Evolutionary conservation across 148 eudicot genomes (phyloP).

Genomic region (Diospyros lotus): DNA sequence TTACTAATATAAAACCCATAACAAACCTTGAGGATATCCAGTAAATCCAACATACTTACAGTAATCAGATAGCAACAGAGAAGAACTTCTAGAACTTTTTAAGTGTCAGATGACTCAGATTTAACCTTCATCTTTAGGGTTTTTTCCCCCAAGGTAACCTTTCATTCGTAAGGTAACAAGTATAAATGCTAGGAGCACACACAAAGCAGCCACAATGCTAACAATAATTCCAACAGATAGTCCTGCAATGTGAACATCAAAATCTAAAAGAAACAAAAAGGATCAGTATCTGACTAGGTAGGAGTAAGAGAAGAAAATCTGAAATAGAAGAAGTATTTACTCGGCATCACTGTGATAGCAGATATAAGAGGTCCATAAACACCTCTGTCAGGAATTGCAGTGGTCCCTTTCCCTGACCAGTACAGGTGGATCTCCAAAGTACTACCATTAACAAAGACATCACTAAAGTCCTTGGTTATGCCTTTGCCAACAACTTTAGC

Average conservation of each 20-base stretch:
- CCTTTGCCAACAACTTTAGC: constrained; percentile 59
- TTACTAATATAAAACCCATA: not conserved
- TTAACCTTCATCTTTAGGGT: constrained; percentile 30
- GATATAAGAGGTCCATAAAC: constrained; percentile 30
- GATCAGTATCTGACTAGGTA: not conserved
- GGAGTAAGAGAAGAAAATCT: not conserved
- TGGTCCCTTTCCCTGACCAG: constrained; percentile 61
- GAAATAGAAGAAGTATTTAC: constrained; percentile 62
- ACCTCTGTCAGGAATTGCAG: too few species aligned
- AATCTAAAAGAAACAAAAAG: constrained; percentile 35
- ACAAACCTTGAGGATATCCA: not conserved
- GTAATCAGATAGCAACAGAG: not conserved
- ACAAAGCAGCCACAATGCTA: constrained; percentile 45
- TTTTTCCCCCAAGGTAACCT: constrained; percentile 43
- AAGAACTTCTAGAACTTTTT: not conserved
- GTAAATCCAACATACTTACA: not conserved
- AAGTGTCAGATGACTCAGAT: not conserved
- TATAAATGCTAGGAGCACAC: constrained; percentile 24
- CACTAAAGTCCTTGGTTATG: constrained; percentile 25
- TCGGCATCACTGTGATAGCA: not conserved
- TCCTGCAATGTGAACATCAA: constrained; percentile 23
- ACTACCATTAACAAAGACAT: constrained; percentile 41
- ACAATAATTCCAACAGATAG: constrained; percentile 46
- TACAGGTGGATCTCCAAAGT: constrained; percentile 62
- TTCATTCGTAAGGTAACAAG: constrained; percentile 27